Evolutionary conservation across 495 filamentous ascomycete species (phyloP), one percentile per base, ranked within the genome.

Genomic region (Evernia prunastri): DNA sequence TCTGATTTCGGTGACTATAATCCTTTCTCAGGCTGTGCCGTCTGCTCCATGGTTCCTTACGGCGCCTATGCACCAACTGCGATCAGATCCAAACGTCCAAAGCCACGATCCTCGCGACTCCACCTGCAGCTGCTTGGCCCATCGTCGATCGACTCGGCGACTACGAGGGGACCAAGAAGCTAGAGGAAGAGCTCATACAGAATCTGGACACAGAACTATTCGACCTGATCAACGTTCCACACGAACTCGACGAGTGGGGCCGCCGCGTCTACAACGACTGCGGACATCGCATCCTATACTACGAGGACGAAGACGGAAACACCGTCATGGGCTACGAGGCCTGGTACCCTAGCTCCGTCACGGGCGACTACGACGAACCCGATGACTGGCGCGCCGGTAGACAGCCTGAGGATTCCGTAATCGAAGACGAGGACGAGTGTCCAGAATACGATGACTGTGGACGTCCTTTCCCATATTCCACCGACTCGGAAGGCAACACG

Each of bases 41-140:
- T 51, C 47, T 51, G 47, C 47, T 29, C 47, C 47, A 53, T 53
- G 49, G 27, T 53, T 27, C 49, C 49, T 9, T 53, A 53, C 27
- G 49, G 49, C 49, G 49, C 25, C 49, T 53, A 15, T 53, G 49
- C 49, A 53, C 25, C 27, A 53, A 53, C 0, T 53, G 49, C 27
- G 3, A 29, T 18, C 25, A 18, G 4, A 31, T 53, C 25, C 49
- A 53, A 31, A 53, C 49, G 17, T 53, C 49, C 25, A 53, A 33
- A 31, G 49, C 25, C 25, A 31, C 31, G 25, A 7, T 15, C 8
- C 25, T 53, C 13, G 49, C 49, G 31, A 53, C 49, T 13, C 49
- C 49, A 3, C 49, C 49, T 13, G 49, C 49, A 31, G 27, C 49
- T 15, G 13, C 49, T 27, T 53, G 49, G 49, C 49, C 49, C 27